Evolutionary conservation across 768 basidiomycete genomes (phyloP), one percentile per base, ranked within the genome.

Genomic region (Kwoniella shandongensis): DNA sequence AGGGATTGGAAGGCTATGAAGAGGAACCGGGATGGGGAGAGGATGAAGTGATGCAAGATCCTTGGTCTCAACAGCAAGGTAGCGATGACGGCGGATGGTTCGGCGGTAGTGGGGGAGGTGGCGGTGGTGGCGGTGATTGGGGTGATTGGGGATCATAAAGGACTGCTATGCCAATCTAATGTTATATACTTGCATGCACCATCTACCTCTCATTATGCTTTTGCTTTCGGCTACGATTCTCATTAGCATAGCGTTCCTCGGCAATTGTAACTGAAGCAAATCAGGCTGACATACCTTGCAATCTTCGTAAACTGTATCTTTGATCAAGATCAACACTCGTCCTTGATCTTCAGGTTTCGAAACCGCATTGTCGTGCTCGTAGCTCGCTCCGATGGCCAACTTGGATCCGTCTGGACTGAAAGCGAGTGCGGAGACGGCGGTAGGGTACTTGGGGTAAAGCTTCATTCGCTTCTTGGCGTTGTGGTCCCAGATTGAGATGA

Each of bases 401-500:
- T 86, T 86, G 32, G 83, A 82, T 1, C 91, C 92, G 61, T 92
- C 88, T 23, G 83, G 85, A 2, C 86, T 90, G 77, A 93, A 94
- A 0, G 87, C 83, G 38, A 92, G 79, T 0, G 86, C 83, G 0
- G 89, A 84, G n/a, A 96, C 69, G n/a, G 78, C 82, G 0, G 83
- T 81, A 3, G 81, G 77, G 77, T 86, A 91, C 70, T 89, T 89
- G 0, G 87, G 86, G 62, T 89, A 93, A 66, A 94, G 91, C 23
- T 91, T 85, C 51, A 98, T 79, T 1, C 96, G 86, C 74, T 98
- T 98, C 80, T 97, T 96, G 52, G 93, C 87, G 63, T 87, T 86
- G 77, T 93, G 91, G 73, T 98, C 96, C 96, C 96, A 99, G 57
- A 98, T 86, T 0, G 91, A 91, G 40, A 98, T 89, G 1, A 88